A percentile compares a stretch with the other conserved stretches of the same genome.
phyloP scores from a whole-genome alignment of 441 rosid genomes.

The Aquilaria agallochum region DNA sequence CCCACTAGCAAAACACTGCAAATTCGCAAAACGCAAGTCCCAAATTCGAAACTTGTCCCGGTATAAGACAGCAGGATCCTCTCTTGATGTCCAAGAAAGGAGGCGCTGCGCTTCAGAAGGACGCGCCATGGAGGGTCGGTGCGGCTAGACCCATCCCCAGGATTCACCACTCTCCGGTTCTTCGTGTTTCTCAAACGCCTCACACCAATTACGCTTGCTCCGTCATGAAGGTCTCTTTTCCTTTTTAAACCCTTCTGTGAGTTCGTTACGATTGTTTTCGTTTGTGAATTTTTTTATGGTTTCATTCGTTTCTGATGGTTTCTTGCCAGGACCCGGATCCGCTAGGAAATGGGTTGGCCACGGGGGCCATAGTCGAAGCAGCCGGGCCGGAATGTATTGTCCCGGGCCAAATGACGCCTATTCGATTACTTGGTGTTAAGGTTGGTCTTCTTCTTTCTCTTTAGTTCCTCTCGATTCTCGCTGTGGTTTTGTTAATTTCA shows the following conservation, averaged over 20 bases:
- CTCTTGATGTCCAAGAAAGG: slow-evolving; percentile 53
- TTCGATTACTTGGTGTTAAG: slow-evolving; percentile 78
- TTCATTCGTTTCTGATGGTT: background rate
- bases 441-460: slow-evolving; percentile 22
- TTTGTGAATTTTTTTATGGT: background rate
- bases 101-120: slow-evolving; percentile 52
- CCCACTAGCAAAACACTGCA: too few species aligned
- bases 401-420: slow-evolving; percentile 78
- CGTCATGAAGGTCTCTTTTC: slow-evolving; percentile 50
- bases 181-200: slow-evolving; percentile 52
- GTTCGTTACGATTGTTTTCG: background rate
- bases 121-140: slow-evolving; percentile 77
- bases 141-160: slow-evolving; percentile 58
- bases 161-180: slow-evolving; percentile 65
- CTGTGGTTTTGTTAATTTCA: too few species aligned
- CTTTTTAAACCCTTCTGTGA: background rate
- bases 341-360: slow-evolving; percentile 68
- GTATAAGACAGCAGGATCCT: background rate
- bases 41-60: background rate
- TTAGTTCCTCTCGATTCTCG: too few species aligned
- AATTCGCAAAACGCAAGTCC: background rate
- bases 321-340: slow-evolving; percentile 71
- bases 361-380: slow-evolving; percentile 71
- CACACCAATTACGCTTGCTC: slow-evolving; percentile 51
- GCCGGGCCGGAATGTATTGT: slow-evolving; percentile 91